Conservation (phyloP, 495 filamentous ascomycete genomes). For the Talaromyces proteolyticus region DNA sequence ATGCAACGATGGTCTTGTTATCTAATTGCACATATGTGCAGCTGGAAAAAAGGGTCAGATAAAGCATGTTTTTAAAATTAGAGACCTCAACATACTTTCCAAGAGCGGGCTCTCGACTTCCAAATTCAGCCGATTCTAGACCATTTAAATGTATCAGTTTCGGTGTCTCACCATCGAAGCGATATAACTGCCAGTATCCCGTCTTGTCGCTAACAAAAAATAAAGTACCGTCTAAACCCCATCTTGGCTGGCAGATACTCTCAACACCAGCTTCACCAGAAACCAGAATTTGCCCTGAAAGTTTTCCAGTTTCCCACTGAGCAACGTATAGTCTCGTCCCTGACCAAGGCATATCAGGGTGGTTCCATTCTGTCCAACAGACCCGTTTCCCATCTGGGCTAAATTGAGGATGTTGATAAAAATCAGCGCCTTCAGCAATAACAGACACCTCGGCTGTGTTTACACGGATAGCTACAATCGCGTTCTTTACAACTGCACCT, state of each 20-base stretch:
- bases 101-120: constrained; percentile 27
- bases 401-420: constrained; percentile 43
- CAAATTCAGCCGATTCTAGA: constrained; percentile 34
- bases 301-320: constrained; percentile 21
- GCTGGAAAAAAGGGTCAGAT: constrained; percentile 8
- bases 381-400: constrained; percentile 33
- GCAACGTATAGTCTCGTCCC: constrained; percentile 34
- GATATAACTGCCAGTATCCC: constrained; percentile 38
- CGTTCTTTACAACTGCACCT: constrained; percentile 20
- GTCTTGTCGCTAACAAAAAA: constrained; percentile 36
- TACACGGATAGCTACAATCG: constrained; percentile 28
- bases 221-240: constrained; percentile 34
- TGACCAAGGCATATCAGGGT: constrained; percentile 45
- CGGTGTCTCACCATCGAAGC: constrained; percentile 11
- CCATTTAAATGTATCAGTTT: constrained; percentile 18
- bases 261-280: constrained; percentile 18
- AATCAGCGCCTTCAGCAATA: constrained; percentile 34
- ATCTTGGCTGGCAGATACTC: constrained; percentile 38
- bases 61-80: neutral
- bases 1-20: constrained; percentile 28
- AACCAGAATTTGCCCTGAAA: constrained; percentile 14
- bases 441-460: constrained; percentile 11
- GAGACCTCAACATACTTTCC: constrained; percentile 23
- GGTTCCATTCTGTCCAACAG: constrained; percentile 44
- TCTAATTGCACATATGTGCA: constrained; percentile 30